These are phyloP conservation scores for Backusella parvicylindrica DNA, from an alignment of 192 early-diverging fungal species.

Conservation along the genomic window DNA sequence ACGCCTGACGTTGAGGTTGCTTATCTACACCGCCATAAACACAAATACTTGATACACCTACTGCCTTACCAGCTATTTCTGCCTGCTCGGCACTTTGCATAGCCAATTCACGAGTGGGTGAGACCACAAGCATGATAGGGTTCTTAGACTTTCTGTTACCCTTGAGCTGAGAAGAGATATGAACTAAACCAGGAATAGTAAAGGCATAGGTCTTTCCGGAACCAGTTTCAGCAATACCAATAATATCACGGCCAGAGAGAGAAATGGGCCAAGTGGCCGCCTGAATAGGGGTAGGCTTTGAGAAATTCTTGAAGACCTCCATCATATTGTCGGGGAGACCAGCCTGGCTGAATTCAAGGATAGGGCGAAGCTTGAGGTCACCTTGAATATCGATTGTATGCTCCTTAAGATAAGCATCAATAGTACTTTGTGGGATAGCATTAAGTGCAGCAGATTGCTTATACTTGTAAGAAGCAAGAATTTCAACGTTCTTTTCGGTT, in stretches of 20 bases:
- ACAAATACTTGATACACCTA: conserved; percentile 66
- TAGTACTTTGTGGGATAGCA: conserved; percentile 21
- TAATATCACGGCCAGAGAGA: conserved; percentile 75
- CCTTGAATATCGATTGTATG: conserved; percentile 44
- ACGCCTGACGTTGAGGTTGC: conserved; percentile 54
- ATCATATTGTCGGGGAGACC: conserved; percentile 66
- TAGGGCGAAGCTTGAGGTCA: conserved; percentile 58
- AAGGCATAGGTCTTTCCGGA: conserved; percentile 95
- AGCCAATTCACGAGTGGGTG: conserved; percentile 96
- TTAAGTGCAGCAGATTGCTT: conserved; percentile 13
- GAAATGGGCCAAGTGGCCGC: conserved; percentile 90
- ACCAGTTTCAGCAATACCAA: conserved; percentile 98
- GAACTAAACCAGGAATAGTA: conserved; percentile 83
- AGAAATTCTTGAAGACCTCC: conserved; percentile 62
- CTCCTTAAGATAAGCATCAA: conserved; percentile 46
- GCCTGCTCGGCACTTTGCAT: conserved; percentile 92
- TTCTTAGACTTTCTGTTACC: conserved; percentile 47
- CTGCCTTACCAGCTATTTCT: conserved; percentile 61
- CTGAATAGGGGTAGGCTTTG: conserved; percentile 91
- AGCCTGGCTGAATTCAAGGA: conserved; percentile 73
- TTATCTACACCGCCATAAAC: conserved; percentile 92
- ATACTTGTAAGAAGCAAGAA: conserved; percentile 23
- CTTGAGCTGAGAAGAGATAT: conserved; percentile 71
- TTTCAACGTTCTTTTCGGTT: conserved; percentile 2
- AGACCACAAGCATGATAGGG: conserved; percentile 80